A percentile compares a stretch with the other conserved stretches of the same genome.
These are phyloP conservation scores for Corylus avellana DNA, from an alignment of 306 rosid species.

Conservation along the genomic window DNA sequence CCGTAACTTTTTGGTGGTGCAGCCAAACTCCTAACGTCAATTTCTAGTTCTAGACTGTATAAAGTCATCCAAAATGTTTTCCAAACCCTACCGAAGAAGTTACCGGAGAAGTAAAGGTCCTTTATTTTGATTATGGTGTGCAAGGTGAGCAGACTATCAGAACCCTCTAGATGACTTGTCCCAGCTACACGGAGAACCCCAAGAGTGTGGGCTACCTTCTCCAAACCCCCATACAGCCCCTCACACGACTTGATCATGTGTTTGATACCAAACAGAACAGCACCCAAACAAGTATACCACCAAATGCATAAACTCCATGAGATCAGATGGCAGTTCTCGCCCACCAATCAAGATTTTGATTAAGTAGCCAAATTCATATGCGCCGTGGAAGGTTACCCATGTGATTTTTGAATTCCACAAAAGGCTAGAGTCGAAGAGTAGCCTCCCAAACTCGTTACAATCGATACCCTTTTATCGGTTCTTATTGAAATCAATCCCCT, in stretches of 20 bases:
- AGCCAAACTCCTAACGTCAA: no score
- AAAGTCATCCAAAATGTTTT: no score
- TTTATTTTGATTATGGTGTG: not conserved
- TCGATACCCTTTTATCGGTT: not conserved
- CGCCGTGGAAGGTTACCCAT: not conserved
- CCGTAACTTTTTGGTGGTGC: no score
- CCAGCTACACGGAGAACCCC: not conserved
- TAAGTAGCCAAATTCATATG: not conserved
- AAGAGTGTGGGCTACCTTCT: not conserved
- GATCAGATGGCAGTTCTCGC: not conserved
- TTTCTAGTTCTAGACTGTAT: no score
- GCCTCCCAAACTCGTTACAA: not conserved
- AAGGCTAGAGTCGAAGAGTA: not conserved
- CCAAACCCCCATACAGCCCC: not conserved
- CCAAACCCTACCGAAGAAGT: not conserved
- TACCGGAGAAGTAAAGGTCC: not conserved
- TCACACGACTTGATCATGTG: not conserved
- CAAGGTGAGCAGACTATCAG: not conserved
- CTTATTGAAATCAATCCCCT: not conserved
- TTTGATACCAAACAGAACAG: not conserved
- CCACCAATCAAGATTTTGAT: not conserved
- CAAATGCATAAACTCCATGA: not conserved
- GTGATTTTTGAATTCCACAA: not conserved
- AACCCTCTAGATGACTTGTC: not conserved
- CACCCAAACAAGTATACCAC: not conserved